These are phyloP conservation scores for Triadica sebifera DNA, from an alignment of 345 rosid genomes.

Conservation along the genomic window DNA sequence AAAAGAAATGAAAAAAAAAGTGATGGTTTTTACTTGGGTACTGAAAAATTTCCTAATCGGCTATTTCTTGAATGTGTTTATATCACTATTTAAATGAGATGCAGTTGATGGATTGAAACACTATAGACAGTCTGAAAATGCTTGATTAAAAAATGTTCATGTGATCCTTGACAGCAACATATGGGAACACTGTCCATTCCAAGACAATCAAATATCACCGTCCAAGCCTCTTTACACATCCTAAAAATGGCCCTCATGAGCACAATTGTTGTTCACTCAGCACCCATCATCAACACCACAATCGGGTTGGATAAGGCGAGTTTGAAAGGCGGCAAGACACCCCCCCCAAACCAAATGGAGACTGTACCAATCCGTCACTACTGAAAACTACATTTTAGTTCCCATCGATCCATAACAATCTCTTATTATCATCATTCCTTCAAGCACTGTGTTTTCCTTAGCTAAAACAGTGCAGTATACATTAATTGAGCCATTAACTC, in stretches of 20 bases:
- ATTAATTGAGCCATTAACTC: not conserved
- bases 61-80: too few species aligned
- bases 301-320: not conserved
- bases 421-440: not conserved
- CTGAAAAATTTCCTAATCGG: not conserved
- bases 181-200: not conserved
- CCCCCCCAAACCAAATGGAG: not conserved
- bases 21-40: not conserved
- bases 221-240: conserved; percentile 7
- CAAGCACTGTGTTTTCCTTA: conserved; percentile 11
- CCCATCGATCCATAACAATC: not conserved
- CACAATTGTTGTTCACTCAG: not conserved
- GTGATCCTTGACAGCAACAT: not conserved
- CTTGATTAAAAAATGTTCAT: conserved; percentile 1
- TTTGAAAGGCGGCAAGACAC: not conserved
- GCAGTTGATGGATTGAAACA: not conserved
- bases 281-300: not conserved
- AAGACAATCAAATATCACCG: not conserved
- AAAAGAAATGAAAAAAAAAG: not conserved
- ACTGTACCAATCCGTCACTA: not conserved
- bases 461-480: conserved; percentile 17
- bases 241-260: not conserved
- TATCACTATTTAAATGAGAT: too few species aligned
- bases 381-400: not conserved
- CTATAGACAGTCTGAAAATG: not conserved